phyloP scores from a whole-genome alignment of 2,329 filamentous ascomycete species.

The Chrysoporthe puriensis region DNA sequence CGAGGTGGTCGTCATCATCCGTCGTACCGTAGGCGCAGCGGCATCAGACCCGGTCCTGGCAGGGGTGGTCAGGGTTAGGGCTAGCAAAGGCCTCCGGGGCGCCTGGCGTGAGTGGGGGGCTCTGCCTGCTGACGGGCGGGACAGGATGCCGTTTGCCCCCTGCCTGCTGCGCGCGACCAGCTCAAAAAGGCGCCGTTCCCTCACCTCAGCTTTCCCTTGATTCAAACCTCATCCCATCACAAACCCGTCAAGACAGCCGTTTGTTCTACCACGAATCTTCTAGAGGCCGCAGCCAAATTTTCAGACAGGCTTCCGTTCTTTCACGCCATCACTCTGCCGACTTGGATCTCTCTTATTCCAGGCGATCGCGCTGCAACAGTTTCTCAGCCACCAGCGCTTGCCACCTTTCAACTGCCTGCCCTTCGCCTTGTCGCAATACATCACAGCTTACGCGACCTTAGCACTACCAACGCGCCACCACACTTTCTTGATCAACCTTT shows the following conservation, averaged over 20 bases:
- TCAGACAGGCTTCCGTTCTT: slow-evolving; percentile 1
- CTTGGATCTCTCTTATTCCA: neutral
- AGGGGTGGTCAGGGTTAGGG: neutral
- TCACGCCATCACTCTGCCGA: neutral
- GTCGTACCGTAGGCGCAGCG: neutral
- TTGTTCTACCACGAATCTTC: neutral
- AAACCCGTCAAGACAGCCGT: slow-evolving; percentile 1
- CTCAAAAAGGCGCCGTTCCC: slow-evolving; percentile 10
- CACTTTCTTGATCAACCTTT: neutral
- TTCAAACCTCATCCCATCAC: slow-evolving; percentile 4
- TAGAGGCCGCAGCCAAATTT: neutral
- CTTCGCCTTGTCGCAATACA: neutral
- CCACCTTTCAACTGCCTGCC: neutral
- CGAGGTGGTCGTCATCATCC: neutral
- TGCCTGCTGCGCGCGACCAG: slow-evolving; percentile 6
- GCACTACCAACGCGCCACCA: neutral
- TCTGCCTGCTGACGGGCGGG: neutral
- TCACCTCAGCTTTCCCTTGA: slow-evolving; percentile 10
- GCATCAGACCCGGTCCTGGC: neutral
- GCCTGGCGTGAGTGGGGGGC: neutral
- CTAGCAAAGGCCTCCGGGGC: neutral
- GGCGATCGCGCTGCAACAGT: neutral
- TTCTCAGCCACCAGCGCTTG: neutral
- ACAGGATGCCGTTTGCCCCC: slow-evolving; percentile 4
- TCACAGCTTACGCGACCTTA: neutral